phyloP scores from a whole-genome alignment of 164 flowering plant genomes.

The Pachysandra terminalis region DNA sequence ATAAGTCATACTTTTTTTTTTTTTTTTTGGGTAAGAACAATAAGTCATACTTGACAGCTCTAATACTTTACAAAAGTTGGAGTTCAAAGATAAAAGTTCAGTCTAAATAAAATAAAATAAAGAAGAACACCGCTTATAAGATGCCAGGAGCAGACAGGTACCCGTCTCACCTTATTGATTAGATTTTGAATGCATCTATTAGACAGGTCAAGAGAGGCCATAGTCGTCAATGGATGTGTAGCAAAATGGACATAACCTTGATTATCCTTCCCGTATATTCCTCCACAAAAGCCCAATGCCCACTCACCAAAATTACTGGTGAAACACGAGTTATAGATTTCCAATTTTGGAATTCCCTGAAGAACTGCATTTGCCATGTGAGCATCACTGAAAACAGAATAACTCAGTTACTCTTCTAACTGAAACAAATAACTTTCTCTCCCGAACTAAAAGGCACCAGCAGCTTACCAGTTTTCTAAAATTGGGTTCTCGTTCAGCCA shows the following conservation, averaged over 20 bases:
- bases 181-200: constrained; percentile 65
- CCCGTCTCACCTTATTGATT: constrained; percentile 50
- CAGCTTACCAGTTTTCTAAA: constrained; percentile 45
- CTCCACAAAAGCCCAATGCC: constrained; percentile 95
- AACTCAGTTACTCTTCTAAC: constrained; percentile 16
- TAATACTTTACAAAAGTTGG: background rate
- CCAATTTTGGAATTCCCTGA: constrained; percentile 52
- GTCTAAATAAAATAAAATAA: background rate
- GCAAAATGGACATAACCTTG: constrained; percentile 27
- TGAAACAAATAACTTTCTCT: background rate
- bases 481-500: constrained; percentile 92
- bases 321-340: constrained; percentile 75
- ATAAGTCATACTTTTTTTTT: background rate
- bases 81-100: background rate
- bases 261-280: constrained; percentile 58
- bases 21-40: no score
- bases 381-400: constrained; percentile 37
- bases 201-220: constrained; percentile 82
- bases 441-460: background rate
- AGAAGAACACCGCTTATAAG: background rate
- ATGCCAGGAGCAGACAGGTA: background rate
- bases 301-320: constrained; percentile 66
- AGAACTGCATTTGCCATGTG: constrained; percentile 46
- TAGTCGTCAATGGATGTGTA: constrained; percentile 34
- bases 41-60: no score